Conservation (phyloP, 768 basidiomycete species). For the Tricholoma terreum region DNA sequence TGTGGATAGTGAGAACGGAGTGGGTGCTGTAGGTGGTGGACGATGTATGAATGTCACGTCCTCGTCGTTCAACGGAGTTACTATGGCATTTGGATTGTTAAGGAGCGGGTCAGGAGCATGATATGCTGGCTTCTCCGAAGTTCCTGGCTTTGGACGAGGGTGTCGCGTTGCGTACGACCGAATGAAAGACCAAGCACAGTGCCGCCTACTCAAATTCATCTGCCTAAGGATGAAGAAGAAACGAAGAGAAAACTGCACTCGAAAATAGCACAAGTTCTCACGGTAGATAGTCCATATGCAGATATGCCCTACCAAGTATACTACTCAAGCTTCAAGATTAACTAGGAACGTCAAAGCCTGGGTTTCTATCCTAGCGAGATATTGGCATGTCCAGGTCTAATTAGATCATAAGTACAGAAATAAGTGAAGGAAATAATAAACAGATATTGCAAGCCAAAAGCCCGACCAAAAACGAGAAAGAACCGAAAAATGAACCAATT, state of each 20-base stretch:
- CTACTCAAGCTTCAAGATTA: constrained; percentile 11
- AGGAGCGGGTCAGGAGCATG: constrained; percentile 56
- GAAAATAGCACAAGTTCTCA: constrained; percentile 5
- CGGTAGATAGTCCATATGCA: too few species aligned
- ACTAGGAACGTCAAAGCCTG: constrained; percentile 18
- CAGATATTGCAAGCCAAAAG: background rate
- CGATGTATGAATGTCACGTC: constrained; percentile 79
- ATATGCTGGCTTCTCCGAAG: constrained; percentile 52
- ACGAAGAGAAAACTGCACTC: background rate
- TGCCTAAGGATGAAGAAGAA: background rate
- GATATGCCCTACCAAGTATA: too few species aligned
- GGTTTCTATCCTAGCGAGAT: constrained; percentile 27
- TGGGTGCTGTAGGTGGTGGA: constrained; percentile 74
- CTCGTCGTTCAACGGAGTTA: constrained; percentile 48
- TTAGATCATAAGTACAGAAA: background rate
- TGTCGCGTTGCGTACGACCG: constrained; percentile 47
- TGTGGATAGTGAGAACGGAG: constrained; percentile 68
- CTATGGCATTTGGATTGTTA: constrained; percentile 49
- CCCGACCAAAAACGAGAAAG: background rate
- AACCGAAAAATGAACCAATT: background rate
- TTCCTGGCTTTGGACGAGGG: constrained; percentile 49
- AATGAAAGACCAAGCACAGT: constrained; percentile 22
- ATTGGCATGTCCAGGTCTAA: background rate
- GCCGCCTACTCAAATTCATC: constrained; percentile 25
- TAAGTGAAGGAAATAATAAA: background rate